These are phyloP conservation scores for Peniophora sp. DNA, from an alignment of 1,284 basidiomycete species.

Conservation along the genomic window DNA sequence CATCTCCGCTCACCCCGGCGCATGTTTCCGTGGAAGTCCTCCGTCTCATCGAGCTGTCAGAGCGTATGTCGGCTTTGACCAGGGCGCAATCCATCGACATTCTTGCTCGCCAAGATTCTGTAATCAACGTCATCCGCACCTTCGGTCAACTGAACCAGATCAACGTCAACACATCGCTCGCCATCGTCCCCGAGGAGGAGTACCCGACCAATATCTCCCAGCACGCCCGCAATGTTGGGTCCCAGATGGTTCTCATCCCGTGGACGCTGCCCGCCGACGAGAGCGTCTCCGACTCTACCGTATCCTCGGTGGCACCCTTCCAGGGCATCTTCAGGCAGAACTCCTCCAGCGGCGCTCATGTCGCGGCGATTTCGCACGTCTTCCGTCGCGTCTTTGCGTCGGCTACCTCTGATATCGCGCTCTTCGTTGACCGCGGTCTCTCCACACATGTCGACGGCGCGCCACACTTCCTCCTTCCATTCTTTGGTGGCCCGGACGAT, in stretches of 20 bases:
- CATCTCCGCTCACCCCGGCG: neutral
- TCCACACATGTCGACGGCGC: constrained; percentile 16
- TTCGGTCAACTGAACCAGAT: constrained; percentile 74
- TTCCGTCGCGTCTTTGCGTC: constrained; percentile 74
- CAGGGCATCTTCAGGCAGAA: constrained; percentile 43
- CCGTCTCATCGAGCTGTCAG: constrained; percentile 84
- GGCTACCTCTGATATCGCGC: constrained; percentile 59
- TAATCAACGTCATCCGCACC: constrained; percentile 75
- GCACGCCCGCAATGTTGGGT: constrained; percentile 48
- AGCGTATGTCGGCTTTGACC: constrained; percentile 81
- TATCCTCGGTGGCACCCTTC: constrained; percentile 39
- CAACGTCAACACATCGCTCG: constrained; percentile 59
- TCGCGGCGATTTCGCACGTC: constrained; percentile 58
- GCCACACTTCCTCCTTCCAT: constrained; percentile 77
- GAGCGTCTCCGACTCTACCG: constrained; percentile 17
- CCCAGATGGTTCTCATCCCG: constrained; percentile 77
- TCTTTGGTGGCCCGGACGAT: constrained; percentile 92
- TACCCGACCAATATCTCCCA: constrained; percentile 63
- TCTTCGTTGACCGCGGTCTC: constrained; percentile 68
- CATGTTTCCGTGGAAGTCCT: constrained; percentile 59
- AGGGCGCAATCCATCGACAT: constrained; percentile 68
- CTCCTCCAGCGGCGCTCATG: constrained; percentile 24
- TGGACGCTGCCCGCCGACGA: constrained; percentile 43
- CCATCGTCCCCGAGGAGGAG: constrained; percentile 58
- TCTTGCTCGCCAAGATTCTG: constrained; percentile 68